phyloP scores from a whole-genome alignment of 208 protist genomes.

The Wallacemonas rigidus region DNA sequence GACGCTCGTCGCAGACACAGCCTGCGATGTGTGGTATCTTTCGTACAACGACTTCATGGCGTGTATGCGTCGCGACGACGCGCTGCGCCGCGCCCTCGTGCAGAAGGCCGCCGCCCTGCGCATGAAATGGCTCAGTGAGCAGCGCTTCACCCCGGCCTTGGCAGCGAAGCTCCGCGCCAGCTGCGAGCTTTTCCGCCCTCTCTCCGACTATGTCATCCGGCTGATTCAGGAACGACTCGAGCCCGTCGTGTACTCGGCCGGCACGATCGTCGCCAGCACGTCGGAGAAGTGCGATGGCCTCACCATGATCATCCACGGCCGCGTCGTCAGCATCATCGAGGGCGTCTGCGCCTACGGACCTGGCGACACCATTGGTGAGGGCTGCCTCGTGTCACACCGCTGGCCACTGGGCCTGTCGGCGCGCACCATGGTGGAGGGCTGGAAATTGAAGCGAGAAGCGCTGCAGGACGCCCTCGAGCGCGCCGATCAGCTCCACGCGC shows the following conservation, averaged over 20 bases:
- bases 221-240: conserved; percentile 86
- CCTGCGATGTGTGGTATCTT: conserved; percentile 86
- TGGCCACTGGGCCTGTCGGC: conserved; percentile 79
- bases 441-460: conserved; percentile 58
- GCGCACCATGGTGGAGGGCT: conserved; percentile 88
- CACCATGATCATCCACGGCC: conserved; percentile 77
- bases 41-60: conserved; percentile 57
- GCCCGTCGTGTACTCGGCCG: conserved; percentile 77
- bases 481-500: conserved; percentile 59
- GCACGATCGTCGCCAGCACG: conserved; percentile 72
- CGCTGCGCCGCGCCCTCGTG: conserved; percentile 55
- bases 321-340: conserved; percentile 54
- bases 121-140: conserved; percentile 82
- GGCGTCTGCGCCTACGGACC: conserved; percentile 73
- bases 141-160: conserved; percentile 69
- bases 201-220: conserved; percentile 63
- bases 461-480: conserved; percentile 68
- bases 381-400: conserved; percentile 78
- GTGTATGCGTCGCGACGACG: conserved; percentile 70
- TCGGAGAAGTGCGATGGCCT: conserved; percentile 67
- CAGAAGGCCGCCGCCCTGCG: conserved; percentile 82
- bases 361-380: conserved; percentile 77
- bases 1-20: conserved; percentile 63
- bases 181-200: conserved; percentile 62
- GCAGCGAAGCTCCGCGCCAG: conserved; percentile 62